Evolutionary conservation across 2,329 filamentous ascomycete species (phyloP), one percentile per base, ranked within the genome.

Genomic region (Fusarium nodosum): DNA sequence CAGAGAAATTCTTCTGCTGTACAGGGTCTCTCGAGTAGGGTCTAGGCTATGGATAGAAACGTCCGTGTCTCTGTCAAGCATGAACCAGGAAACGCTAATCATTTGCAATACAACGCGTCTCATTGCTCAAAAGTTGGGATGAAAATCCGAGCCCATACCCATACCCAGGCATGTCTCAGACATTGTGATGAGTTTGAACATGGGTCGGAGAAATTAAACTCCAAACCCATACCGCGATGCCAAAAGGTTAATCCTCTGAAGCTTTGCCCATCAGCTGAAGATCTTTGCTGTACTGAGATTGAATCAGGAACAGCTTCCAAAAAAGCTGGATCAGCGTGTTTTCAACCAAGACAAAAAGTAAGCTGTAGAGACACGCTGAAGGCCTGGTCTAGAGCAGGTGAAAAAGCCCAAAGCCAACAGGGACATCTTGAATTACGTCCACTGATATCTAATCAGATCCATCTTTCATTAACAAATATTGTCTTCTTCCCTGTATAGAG

Each of bases 371-470:
- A 15, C 16, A 44, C 33, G 13, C 41, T n/a, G 30, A 55, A 33
- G 52, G 15, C 13, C 15, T 48, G 22, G 31, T 50, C 50, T 30
- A 38, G 57, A 36, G 16, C 34, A 36, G 34, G 16, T 10, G 16
- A n/a, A 36, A 12, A 20, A 12, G n/a, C 7, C 3, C 13, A 39
- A 39, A 7, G 12, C 20, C 4, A 22, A 39, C 4, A 39, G 6
- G n/a, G 7, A 39, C n/a, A 39, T 39, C 36, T 60, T 42, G 30
- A 34, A 6, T 11, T 45, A 68, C 26, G 10, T 11, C 10, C 24
- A 28, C 24, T 22, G 10, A 24, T 75, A 74, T 75, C 72, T 74
- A 75, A 74, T 74, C 72, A 74, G 71, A 74, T 74, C 55, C 55
- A 70, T 72, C 60, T 63, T 64, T 51, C 52, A 60, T 69, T 48